Evolutionary conservation across 129 eudicot species (phyloP).

Genomic region (Centrapalus pauciflorus): DNA sequence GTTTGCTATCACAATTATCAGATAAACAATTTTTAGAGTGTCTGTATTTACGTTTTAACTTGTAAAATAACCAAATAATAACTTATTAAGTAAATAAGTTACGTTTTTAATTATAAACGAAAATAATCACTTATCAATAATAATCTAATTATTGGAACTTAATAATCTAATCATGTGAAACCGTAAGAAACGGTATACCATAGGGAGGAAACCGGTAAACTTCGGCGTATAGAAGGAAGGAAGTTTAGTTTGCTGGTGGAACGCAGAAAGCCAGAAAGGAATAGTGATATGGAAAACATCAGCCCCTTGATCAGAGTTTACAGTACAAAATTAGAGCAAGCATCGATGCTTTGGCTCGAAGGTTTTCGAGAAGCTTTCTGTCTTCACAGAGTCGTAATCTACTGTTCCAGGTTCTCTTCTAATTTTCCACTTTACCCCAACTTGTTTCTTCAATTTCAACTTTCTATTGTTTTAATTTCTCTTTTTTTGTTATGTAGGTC

Average conservation of each 20-base stretch:
- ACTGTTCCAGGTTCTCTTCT: slow-evolving; percentile 55
- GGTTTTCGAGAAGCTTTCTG: slow-evolving; percentile 92
- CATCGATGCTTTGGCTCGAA: slow-evolving; percentile 53
- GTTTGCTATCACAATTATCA: no score
- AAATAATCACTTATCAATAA: no score
- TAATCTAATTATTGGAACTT: no score
- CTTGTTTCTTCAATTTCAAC: slow-evolving; percentile 7
- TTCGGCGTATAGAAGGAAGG: background rate
- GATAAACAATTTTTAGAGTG: no score
- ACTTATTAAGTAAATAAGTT: no score
- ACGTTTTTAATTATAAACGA: no score
- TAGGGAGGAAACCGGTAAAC: background rate
- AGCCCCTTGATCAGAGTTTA: slow-evolving; percentile 22
- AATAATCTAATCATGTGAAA: no score
- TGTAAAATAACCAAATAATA: no score
- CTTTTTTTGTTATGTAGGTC: slow-evolving; percentile 50
- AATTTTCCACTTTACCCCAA: background rate
- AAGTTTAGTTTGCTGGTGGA: background rate
- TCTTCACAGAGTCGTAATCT: slow-evolving; percentile 80
- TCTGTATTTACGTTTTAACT: no score
- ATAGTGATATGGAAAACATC: slow-evolving; percentile 36
- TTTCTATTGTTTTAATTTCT: background rate
- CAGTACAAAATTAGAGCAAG: slow-evolving; percentile 45
- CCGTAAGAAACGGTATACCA: background rate
- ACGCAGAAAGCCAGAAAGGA: background rate